Evolutionary conservation across 116 monocot genomes (phyloP), one percentile per base, ranked within the genome.

Genomic region (Trichopus zeylanicus): DNA sequence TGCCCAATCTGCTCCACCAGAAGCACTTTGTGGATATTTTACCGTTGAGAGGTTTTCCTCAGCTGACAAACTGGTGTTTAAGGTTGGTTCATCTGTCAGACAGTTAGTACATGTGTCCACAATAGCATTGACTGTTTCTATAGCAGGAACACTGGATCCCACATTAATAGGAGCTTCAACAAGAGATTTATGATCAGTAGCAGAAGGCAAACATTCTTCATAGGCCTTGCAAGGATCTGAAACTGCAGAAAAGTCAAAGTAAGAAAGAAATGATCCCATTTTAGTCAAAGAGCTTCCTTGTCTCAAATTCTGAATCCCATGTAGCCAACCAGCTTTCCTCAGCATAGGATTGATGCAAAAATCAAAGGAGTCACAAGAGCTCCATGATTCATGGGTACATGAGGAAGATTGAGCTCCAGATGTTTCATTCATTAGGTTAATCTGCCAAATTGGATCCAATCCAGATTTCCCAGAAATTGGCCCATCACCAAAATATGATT

Each of bases 1-100:
- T 54, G 68, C 81, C 91, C 91, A 97, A 22, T 46, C 47, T 48
- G 84, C 74, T 60, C 91, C 87, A 60, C 91, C 95, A 76, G 55
- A 42, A 65, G 63, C 55, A 67, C 29, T 58, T 51, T 54, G n/a
- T 23, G 42, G 56, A 58, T 29, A 38, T 34, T 71, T n/a, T n/a
- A n/a, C 57, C 61, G 22, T 63, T 63, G 53, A n/a, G 18, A 46
- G 29, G 23, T 61, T 51, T 48, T 31, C 70, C 52, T 48, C 48
- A 37, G 63, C 48, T 31, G 71, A 69, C 63, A 31, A 65, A 67
- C 22, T 21, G 72, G 61, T 48, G 57, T n/a, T 38, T 33, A 47
- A 15, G 35, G 57, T 59, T 23, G 55, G 51, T 34, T 62, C 31
- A 66, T 38, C 60, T 66, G 32, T 42, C 9, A 46, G 52, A 48